Evolutionary conservation across 2,329 filamentous ascomycete genomes (phyloP), one percentile per base, ranked within the genome.

Genomic region (Penicillium sp.): DNA sequence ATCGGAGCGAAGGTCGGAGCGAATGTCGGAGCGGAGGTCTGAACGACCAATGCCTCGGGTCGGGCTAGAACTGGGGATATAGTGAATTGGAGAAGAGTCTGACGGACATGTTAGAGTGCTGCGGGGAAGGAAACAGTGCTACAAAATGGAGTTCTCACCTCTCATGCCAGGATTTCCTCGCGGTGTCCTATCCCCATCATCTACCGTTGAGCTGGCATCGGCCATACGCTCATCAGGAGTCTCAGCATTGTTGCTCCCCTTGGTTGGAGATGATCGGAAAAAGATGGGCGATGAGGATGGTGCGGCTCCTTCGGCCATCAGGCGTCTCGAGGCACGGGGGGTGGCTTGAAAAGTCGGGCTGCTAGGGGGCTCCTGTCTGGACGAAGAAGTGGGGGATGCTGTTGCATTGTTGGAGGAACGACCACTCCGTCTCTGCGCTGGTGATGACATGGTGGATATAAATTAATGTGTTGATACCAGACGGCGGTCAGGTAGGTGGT

Each of bases 51-150:
- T 51, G 14, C 53, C 65, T 64, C 82, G 82, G n/a, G 82, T 84
- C 22, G 89, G 89, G 65, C 88, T 95, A 31, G 92, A 95, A 70
- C 89, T 95, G 30, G 89, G 84, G 49, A 89, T 88, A 67, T 96
- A 97, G 68, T 85, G 83, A 59, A 97, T 89, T 1, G 92, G 92
- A 1, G 92, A 97, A 0, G 92, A 97, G 64, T 91, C 92, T 95
- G 59, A 2, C 42, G 14, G 8, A 45, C 16, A 54, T n/a, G 44
- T 64, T 46, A 69, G 54, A 6, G 11, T 19, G 22, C 37, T 56
- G 18, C 25, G 28, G 33, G 3, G n/a, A 30, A 28, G 11, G 48
- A 11, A 35, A n/a, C 8, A 9, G n/a, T 41, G 14, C 13, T 5
- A 10, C 10, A 11, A 25, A 14, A 25, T 12, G 14, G 22, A 33